A percentile compares a stretch with the other conserved stretches of the same genome.
Evolutionary conservation across 371 early-diverging fungal species (phyloP).

Genomic region (Mortierella sp.): DNA sequence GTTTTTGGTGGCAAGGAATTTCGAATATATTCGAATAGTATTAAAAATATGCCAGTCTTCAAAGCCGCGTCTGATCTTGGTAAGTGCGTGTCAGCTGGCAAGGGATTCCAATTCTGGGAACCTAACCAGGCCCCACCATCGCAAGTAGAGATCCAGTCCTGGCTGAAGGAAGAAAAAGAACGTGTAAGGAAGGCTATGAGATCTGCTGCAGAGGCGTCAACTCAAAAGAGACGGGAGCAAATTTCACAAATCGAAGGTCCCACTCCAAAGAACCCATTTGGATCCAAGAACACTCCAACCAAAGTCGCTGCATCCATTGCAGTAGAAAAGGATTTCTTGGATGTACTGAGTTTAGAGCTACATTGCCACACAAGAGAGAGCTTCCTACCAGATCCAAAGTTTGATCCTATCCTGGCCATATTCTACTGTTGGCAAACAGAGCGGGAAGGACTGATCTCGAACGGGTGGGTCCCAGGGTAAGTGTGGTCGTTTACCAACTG

Average conservation of each 20-base stretch:
- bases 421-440: conserved; percentile 55
- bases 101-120: conserved; percentile 42
- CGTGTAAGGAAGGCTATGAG: conserved; percentile 12
- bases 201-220: conserved; percentile 29
- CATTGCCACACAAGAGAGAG: conserved; percentile 44
- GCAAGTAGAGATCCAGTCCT: conserved; percentile 4
- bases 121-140: conserved; percentile 29
- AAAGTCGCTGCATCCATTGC: conserved; percentile 53
- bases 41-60: conserved; percentile 31
- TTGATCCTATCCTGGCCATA: conserved; percentile 48
- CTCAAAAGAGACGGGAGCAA: conserved; percentile 30
- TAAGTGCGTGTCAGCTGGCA: background rate
- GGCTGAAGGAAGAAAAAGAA: conserved; percentile 35
- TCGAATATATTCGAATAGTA: conserved; percentile 51
- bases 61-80: conserved; percentile 3
- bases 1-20: conserved; percentile 71
- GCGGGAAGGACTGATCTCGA: conserved; percentile 30
- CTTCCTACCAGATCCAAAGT: conserved; percentile 54
- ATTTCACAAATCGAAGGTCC: conserved; percentile 68
- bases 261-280: conserved; percentile 67
- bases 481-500: background rate
- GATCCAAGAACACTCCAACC: conserved; percentile 70
- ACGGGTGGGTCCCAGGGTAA: conserved; percentile 56
- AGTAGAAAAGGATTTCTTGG: conserved; percentile 58
- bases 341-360: conserved; percentile 57